Percentiles rank a stretch among this genome's conserved stretches.
Evolutionary conservation across 2,329 filamentous ascomycete species (phyloP).

Genomic region (Epichloe festucae): DNA sequence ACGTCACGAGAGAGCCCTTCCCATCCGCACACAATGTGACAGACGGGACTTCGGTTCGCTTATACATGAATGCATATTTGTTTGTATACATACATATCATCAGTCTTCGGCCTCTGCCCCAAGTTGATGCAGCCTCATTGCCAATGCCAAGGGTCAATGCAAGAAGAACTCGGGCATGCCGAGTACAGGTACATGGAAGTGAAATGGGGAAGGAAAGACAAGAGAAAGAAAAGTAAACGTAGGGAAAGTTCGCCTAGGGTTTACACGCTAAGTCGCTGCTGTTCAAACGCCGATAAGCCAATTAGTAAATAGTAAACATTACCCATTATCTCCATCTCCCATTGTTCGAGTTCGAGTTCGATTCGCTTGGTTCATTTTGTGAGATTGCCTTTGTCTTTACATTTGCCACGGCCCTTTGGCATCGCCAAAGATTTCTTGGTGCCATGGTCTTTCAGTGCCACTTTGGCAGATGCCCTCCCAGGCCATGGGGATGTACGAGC

Average conservation of each 20-base stretch:
- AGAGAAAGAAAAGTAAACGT: too few species aligned
- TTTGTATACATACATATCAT: not conserved
- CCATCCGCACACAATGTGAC: too few species aligned
- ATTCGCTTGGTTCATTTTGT: too few species aligned
- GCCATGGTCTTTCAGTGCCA: constrained; percentile 15
- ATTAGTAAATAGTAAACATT: not conserved
- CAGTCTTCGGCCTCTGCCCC: not conserved
- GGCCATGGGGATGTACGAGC: constrained; percentile 12
- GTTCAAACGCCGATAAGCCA: not conserved
- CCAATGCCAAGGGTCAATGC: too few species aligned
- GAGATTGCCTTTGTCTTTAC: not conserved
- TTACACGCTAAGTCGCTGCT: not conserved
- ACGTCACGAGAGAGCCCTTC: too few species aligned
- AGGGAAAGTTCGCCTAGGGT: not conserved
- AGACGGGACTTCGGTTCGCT: too few species aligned
- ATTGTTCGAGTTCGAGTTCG: too few species aligned
- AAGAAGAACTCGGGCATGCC: not conserved
- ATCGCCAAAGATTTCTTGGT: constrained; percentile 22
- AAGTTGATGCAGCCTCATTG: not conserved
- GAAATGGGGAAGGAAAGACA: too few species aligned
- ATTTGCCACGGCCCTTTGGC: constrained; percentile 16
- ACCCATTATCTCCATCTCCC: not conserved
- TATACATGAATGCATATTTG: too few species aligned
- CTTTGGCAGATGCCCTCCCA: constrained; percentile 24
- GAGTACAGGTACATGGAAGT: not conserved